Percentiles rank a stretch among this genome's conserved stretches.
phyloP scores from a whole-genome alignment of 176 grass and related monocot genomes.

The Zea luxurians region DNA sequence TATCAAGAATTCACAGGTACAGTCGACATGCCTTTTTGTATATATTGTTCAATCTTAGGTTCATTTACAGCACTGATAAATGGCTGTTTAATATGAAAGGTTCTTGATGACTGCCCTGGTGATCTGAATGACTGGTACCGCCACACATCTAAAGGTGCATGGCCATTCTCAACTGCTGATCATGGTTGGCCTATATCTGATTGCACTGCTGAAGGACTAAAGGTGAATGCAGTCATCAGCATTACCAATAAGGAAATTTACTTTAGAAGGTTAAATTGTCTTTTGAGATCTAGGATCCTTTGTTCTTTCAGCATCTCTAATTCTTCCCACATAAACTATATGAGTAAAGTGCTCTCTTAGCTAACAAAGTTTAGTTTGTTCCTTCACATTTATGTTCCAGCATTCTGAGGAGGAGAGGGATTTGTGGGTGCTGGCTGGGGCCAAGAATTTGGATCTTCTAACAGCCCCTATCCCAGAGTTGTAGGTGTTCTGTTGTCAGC shows the following conservation, averaged over 20 bases:
- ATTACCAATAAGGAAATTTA: constrained; percentile 2
- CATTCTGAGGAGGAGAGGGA: neutral
- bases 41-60: constrained; percentile 7
- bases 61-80: constrained; percentile 6
- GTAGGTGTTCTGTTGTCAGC: too few relatives aligned
- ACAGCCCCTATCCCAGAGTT: too few relatives aligned
- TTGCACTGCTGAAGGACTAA: constrained; percentile 94
- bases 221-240: constrained; percentile 39
- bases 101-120: constrained; percentile 76
- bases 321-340: neutral
- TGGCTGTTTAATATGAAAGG: constrained; percentile 50
- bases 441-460: too few relatives aligned
- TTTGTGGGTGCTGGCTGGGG: too few relatives aligned
- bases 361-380: constrained; percentile 14
- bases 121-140: constrained; percentile 80
- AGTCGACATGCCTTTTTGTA: constrained; percentile 2
- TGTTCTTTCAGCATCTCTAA: constrained; percentile 14
- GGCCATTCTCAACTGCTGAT: constrained; percentile 91
- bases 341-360: neutral
- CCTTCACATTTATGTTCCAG: constrained; percentile 11
- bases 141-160: constrained; percentile 98
- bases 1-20: constrained; percentile 73
- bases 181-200: constrained; percentile 97
- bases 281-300: neutral
- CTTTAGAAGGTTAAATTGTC: constrained; percentile 7